A percentile compares a stretch with the other conserved stretches of the same genome.
phyloP scores from a whole-genome alignment of 495 filamentous ascomycete genomes.

The Elasticomyces elasticus region DNA sequence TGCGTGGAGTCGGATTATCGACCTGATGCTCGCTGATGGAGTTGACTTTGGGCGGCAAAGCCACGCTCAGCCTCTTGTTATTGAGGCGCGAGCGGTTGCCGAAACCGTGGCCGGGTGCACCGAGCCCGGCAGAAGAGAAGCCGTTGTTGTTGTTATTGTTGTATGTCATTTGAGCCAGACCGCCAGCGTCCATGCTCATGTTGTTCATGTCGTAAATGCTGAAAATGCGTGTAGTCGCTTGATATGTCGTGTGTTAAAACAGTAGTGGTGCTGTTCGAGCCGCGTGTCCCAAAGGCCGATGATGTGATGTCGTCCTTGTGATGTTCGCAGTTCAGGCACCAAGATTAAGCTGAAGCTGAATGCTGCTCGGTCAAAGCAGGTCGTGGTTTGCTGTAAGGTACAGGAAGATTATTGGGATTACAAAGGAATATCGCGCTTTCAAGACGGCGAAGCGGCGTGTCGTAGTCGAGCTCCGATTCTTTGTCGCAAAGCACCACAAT shows the following conservation, averaged over 20 bases:
- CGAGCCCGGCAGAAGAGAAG: constrained; percentile 53
- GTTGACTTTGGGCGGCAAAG: constrained; percentile 47
- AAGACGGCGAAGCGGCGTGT: constrained; percentile 1
- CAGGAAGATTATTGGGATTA: constrained; percentile 20
- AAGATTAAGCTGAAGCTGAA: constrained; percentile 23
- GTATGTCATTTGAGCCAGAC: constrained; percentile 99
- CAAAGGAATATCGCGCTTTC: constrained; percentile 19
- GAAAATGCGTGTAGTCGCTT: background rate
- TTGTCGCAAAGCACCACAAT: background rate
- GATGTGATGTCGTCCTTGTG: constrained; percentile 6
- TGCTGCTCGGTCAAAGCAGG: constrained; percentile 21
- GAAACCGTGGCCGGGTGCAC: constrained; percentile 66
- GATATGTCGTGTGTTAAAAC: constrained; percentile 6
- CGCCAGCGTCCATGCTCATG: constrained; percentile 93
- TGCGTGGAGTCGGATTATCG: constrained; percentile 69
- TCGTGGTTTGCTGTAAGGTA: constrained; percentile 13
- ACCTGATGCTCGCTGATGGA: constrained; percentile 57
- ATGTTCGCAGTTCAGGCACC: constrained; percentile 9
- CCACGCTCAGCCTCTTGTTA: constrained; percentile 71
- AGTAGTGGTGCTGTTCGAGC: background rate
- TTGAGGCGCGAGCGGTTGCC: constrained; percentile 59
- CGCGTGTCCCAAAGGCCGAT: constrained; percentile 4
- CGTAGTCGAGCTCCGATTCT: constrained; percentile 4
- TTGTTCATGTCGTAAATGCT: constrained; percentile 22
- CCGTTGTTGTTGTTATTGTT: constrained; percentile 53